These are phyloP conservation scores for Poa annua DNA, from an alignment of 176 grass and related monocot species.

Conservation along the genomic window DNA sequence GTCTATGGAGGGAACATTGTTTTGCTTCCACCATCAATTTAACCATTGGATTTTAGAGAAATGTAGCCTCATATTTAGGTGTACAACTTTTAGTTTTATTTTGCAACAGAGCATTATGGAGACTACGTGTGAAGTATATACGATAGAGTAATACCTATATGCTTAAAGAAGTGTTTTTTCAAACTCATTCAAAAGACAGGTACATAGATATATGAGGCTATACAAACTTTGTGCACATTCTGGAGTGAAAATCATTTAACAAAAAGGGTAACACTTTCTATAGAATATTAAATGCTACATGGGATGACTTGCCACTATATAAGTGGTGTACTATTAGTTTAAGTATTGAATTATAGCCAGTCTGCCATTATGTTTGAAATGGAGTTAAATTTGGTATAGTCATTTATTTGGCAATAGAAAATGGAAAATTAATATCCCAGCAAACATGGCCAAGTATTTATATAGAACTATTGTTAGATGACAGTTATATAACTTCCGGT, in stretches of 20 bases:
- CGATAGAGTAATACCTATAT: too few species aligned
- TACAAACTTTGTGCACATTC: too few species aligned
- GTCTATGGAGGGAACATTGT: constrained; percentile 26
- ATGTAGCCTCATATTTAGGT: background rate
- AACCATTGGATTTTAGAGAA: background rate
- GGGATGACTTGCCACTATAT: too few species aligned
- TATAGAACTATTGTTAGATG: background rate
- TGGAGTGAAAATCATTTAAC: too few species aligned
- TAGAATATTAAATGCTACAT: too few species aligned
- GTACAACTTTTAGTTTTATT: background rate
- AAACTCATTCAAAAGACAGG: too few species aligned
- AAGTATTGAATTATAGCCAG: background rate
- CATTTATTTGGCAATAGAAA: background rate
- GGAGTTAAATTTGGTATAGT: background rate
- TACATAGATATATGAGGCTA: too few species aligned
- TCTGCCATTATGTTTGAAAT: background rate
- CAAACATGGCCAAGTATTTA: background rate
- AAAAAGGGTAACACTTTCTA: too few species aligned
- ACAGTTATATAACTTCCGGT: constrained; percentile 39
- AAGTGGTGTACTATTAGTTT: background rate
- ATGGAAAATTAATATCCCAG: background rate
- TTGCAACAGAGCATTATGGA: background rate
- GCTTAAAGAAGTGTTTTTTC: too few species aligned
- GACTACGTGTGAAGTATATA: too few species aligned
- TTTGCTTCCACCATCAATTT: constrained; percentile 43